Conservation (phyloP, 176 grass and related monocot species). For the sorghum (Sorghum bicolor) region DNA sequence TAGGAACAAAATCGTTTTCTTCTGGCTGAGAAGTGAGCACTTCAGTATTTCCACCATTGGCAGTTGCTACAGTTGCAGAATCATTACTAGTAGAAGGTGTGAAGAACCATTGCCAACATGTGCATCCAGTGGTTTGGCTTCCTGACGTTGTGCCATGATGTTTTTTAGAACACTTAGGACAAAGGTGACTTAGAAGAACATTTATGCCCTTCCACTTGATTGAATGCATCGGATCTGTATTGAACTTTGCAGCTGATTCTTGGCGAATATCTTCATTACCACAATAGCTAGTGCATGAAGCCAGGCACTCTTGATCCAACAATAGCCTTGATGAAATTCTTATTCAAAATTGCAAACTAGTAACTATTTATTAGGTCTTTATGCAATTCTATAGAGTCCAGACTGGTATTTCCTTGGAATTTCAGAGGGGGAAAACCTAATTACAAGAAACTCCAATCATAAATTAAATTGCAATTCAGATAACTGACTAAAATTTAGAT, state of each 20-base stretch:
- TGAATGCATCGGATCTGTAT: conserved; percentile 26
- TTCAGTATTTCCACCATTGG: conserved; percentile 3
- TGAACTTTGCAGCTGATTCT: conserved; percentile 16
- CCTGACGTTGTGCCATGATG: conserved; percentile 21
- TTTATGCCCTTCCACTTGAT: conserved; percentile 49
- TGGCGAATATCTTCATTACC: conserved; percentile 41
- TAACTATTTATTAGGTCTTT: not conserved
- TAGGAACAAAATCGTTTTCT: conserved; percentile 4
- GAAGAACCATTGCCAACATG: conserved; percentile 40
- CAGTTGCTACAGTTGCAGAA: not conserved
- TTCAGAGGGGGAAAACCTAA: not conserved
- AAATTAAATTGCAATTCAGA: not conserved
- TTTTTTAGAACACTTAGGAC: conserved; percentile 50
- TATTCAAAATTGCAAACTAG: not conserved
- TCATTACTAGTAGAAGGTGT: conserved; percentile 30
- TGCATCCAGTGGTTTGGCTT: conserved; percentile 33
- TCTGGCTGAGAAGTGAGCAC: not conserved
- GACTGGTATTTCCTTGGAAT: not conserved
- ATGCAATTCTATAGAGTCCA: not conserved
- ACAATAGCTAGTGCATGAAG: not conserved
- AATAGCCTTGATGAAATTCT: conserved; percentile 14
- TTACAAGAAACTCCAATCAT: not conserved
- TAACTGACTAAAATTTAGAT: not conserved
- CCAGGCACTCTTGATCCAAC: not conserved
- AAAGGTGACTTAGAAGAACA: conserved; percentile 45